These are phyloP conservation scores for Graphium sp. DNA, from an alignment of 2,329 filamentous ascomycete species.

Conservation along the genomic window DNA sequence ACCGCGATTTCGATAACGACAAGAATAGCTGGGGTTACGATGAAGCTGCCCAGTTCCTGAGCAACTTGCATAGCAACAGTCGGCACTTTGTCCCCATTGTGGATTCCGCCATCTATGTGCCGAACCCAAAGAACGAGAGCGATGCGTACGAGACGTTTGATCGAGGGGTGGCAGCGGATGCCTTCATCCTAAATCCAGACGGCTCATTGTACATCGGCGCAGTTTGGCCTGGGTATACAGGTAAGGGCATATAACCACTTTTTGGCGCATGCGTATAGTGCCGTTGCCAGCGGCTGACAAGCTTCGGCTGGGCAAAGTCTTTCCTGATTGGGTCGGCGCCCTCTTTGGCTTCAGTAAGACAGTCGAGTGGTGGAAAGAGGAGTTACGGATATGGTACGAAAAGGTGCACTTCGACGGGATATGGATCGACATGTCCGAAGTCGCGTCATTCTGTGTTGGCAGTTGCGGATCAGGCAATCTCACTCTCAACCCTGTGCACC, in stretches of 20 bases:
- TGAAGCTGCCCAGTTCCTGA: constrained; percentile 22
- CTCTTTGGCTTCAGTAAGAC: constrained; percentile 44
- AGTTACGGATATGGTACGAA: constrained; percentile 40
- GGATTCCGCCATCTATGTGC: constrained; percentile 53
- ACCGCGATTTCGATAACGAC: constrained; percentile 43
- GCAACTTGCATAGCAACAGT: constrained; percentile 41
- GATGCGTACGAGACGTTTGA: constrained; percentile 48
- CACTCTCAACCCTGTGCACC: constrained; percentile 54
- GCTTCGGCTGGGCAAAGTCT: constrained; percentile 23
- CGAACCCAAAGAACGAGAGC: constrained; percentile 49
- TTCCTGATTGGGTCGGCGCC: constrained; percentile 53
- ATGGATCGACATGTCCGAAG: constrained; percentile 44
- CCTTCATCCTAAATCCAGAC: constrained; percentile 38
- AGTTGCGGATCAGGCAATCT: constrained; percentile 52
- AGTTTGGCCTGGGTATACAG: constrained; percentile 58
- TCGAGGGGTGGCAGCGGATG: constrained; percentile 38
- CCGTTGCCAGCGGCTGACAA: no score
- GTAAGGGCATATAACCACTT: constrained; percentile 7
- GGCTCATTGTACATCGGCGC: constrained; percentile 39
- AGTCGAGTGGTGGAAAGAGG: constrained; percentile 49
- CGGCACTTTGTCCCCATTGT: constrained; percentile 64
- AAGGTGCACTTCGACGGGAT: constrained; percentile 31
- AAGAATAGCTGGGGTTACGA: constrained; percentile 18
- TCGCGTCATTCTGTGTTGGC: constrained; percentile 49
- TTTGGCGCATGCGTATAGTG: background rate